Evolutionary conservation across 2,329 filamentous ascomycete species (phyloP), one percentile per base, ranked within the genome.

Genomic region (Cladosporium halotolerans): DNA sequence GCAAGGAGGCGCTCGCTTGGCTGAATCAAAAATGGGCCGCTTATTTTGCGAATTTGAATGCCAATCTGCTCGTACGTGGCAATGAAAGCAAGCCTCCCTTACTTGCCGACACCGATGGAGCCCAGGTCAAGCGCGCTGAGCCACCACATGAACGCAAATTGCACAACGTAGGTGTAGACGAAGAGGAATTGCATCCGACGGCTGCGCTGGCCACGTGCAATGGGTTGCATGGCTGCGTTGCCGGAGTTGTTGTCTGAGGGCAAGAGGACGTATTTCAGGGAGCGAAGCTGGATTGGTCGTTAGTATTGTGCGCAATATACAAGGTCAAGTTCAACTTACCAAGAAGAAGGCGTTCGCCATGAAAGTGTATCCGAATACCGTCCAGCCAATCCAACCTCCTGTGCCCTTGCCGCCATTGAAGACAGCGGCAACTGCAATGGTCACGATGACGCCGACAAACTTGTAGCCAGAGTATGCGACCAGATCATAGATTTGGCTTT

Each of bases 391-490:
- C 88, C 88, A 95, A 52, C 89, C 87, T 46, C 91, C 86, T 2
- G 89, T 93, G 18, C 92, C 88, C 64, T 84, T 82, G 42, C 90
- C 86, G 10, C 84, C 83, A 53, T 86, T 95, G 59, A 88, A 72
- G 13, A 89, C 78, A 70, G 95, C 88, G 13, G 88, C 85, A 14
- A 92, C 74, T 10, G 87, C 79, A 57, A 97, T 83, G 0, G 91
- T 96, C 46, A 88, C 80, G 57, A 99, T 99, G 62, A 96, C 90
- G 32, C 92, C 93, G 28, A 99, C 92, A 66, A 99, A 99, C 72
- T 99, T 99, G 76, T 99, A 99, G 16, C 95, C 95, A 2, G 88
- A 92, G 73, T 99, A 99, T 4, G 95, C 95, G 51, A 99, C 86
- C 47, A 99, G 74, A 65, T 99, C 93, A 55, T 97, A 81, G 49